Conservation (phyloP, 2,329 filamentous ascomycete genomes). For the Exutisphaerella laricina region DNA sequence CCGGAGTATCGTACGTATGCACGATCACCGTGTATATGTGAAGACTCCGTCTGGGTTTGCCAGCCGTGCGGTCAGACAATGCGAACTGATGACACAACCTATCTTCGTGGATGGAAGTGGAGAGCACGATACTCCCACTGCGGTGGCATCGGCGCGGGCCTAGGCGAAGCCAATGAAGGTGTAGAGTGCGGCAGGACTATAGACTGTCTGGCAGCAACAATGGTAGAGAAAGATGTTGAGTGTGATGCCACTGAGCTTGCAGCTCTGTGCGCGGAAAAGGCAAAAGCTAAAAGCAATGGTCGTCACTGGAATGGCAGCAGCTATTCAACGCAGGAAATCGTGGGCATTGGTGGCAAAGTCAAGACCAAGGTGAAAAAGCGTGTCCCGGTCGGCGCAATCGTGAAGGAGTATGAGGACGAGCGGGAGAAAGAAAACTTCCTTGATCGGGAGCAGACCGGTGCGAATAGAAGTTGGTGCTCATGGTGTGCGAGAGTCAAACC, state of each 20-base stretch:
- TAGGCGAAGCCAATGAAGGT: slow-evolving; percentile 81
- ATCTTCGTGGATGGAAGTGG: slow-evolving; percentile 77
- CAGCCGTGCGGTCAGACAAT: slow-evolving; percentile 73
- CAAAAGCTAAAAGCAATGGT: slow-evolving; percentile 26
- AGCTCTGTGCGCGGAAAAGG: slow-evolving; percentile 38
- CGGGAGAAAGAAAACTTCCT: slow-evolving; percentile 60
- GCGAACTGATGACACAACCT: slow-evolving; percentile 53
- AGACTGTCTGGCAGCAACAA: slow-evolving; percentile 68
- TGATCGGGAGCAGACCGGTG: slow-evolving; percentile 62
- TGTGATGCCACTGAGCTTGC: slow-evolving; percentile 73
- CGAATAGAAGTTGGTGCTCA: slow-evolving; percentile 76
- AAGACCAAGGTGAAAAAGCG: slow-evolving; percentile 84
- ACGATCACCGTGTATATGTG: slow-evolving; percentile 54
- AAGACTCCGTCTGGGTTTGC: slow-evolving; percentile 72
- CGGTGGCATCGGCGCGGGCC: slow-evolving; percentile 76
- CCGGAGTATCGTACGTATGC: slow-evolving; percentile 34
- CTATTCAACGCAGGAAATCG: slow-evolving; percentile 81
- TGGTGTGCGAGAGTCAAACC: slow-evolving; percentile 65
- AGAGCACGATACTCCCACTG: slow-evolving; percentile 74
- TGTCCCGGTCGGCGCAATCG: slow-evolving; percentile 74
- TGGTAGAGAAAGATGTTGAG: slow-evolving; percentile 78
- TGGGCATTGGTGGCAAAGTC: slow-evolving; percentile 80
- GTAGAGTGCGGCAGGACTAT: slow-evolving; percentile 78
- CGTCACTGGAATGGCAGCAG: slow-evolving; percentile 55
- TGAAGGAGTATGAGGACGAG: slow-evolving; percentile 81